A percentile compares a stretch with the other conserved stretches of the same genome.
Evolutionary conservation across 805 yeast genomes (phyloP).

Genomic region (Pichia scutulata): DNA sequence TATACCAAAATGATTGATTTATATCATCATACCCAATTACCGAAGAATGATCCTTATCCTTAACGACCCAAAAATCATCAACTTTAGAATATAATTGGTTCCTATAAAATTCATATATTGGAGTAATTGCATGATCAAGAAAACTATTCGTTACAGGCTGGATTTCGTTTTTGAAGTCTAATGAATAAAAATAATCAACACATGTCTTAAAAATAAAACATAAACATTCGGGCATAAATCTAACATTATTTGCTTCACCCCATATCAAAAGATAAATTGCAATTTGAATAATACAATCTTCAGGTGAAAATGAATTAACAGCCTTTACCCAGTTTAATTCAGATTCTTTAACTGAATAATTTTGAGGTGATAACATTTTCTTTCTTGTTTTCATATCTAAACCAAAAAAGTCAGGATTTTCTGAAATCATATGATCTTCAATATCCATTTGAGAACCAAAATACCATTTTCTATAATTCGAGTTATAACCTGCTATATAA

Average conservation of each 20-base stretch:
- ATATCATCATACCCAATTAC: constrained; percentile 86
- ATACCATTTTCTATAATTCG: constrained; percentile 71
- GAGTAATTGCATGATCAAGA: constrained; percentile 66
- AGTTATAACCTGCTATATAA: constrained; percentile 62
- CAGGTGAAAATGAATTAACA: constrained; percentile 42
- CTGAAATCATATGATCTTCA: constrained; percentile 22
- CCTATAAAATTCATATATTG: constrained; percentile 56
- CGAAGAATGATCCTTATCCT: constrained; percentile 56
- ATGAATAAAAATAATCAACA: constrained; percentile 51
- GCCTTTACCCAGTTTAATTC: constrained; percentile 44
- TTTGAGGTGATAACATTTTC: constrained; percentile 8
- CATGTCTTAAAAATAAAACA: constrained; percentile 83
- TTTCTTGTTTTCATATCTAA: constrained; percentile 22
- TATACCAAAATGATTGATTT: constrained; percentile 82
- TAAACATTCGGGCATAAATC: constrained; percentile 85
- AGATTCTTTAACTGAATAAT: constrained; percentile 32
- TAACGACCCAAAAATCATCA: constrained; percentile 37
- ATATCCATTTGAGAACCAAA: constrained; percentile 66
- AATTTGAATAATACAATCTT: constrained; percentile 54
- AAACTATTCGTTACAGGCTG: constrained; percentile 33
- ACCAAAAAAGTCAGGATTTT: constrained; percentile 33
- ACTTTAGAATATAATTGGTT: constrained; percentile 43
- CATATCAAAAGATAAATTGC: constrained; percentile 68
- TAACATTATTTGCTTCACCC: constrained; percentile 84
- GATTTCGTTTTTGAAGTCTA: constrained; percentile 31